Base-by-base conservation (phyloP, 163 green algal genomes). In the Scenedesmus sp. region DNA sequence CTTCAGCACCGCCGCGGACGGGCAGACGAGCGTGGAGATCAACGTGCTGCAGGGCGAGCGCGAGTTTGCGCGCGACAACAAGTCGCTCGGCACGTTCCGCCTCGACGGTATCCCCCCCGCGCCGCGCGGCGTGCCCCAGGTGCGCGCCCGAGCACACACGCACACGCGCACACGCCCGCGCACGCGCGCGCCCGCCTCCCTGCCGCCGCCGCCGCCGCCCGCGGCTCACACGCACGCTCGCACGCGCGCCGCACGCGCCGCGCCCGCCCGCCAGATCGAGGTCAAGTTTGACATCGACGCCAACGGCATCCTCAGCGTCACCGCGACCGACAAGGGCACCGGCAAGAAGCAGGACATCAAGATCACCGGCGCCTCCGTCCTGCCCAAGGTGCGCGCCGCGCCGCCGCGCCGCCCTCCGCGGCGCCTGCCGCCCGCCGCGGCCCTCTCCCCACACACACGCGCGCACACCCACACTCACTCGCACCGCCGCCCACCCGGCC, bases 251-350 rank as follows among this genome's bases (percentile, higher is more conserved):
- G n/a, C n/a, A n/a, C n/a, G n/a, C n/a, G n/a, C n/a, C n/a, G n/a
- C n/a, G n/a, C n/a, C n/a, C n/a, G n/a, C n/a, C n/a, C n/a, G n/a
- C n/a, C n/a, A n/a, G n/a, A 93, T 98, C 17, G 95, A 98, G 88
- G 96, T 99, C 45, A 98, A 97, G 84, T 99, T 98, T 75, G 95
- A 98, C 89, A 98, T 98, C 74, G 95, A 98, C 64, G 95, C 92
- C 77, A 98, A 98, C 83, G 96, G 96, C 72, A 99, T 99, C 85
- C 89, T 99, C 48, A 93, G 82, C 15, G 96, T 99, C 26, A 94
- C 88, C 33, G 96, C 96, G 58, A 95, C 89, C 1, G 96, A 99
- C 90, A 99, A 99, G 94, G 95, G 93, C 82, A 97, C 93, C 3
- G 91, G 94, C 85, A 98, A 98, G 93, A 94, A 96, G 91, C 90